phyloP scores from a whole-genome alignment of 371 early-diverging fungal species.

The Mortierella sp. region DNA sequence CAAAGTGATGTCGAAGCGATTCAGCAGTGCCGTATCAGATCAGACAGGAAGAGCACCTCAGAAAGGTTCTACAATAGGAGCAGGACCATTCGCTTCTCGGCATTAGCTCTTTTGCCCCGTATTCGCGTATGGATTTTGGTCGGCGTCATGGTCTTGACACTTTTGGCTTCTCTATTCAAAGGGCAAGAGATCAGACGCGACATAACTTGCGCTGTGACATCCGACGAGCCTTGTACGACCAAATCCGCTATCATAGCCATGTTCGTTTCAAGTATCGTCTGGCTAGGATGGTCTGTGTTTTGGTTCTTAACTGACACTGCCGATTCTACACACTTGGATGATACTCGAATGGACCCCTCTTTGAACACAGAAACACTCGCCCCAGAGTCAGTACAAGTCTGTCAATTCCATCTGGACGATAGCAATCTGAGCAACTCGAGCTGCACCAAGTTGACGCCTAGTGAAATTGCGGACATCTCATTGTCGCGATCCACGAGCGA shows the following conservation, averaged over 20 bases:
- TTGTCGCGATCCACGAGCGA: no score
- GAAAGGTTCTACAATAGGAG: no score
- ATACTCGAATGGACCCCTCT: neutral
- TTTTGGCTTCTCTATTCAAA: conserved; percentile 12
- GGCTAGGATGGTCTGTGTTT: conserved; percentile 22
- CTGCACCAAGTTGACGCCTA: no score
- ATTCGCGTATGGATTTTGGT: conserved; percentile 17
- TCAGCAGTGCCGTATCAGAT: no score
- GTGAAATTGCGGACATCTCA: no score
- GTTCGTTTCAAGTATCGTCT: conserved; percentile 22
- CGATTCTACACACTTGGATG: no score
- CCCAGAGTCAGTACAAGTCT: no score
- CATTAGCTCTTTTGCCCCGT: conserved; percentile 8
- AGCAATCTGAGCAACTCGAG: no score
- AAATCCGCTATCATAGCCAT: conserved; percentile 8
- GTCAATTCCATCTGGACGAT: no score
- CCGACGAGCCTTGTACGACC: conserved; percentile 9
- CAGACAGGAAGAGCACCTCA: no score
- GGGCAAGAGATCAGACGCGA: conserved; percentile 20
- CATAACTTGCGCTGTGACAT: conserved; percentile 6
- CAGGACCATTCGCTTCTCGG: neutral
- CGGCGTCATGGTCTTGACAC: conserved; percentile 10
- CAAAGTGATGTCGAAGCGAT: neutral
- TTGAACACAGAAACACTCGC: neutral
- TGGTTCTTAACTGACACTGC: conserved; percentile 13